Conservation (phyloP, 495 filamentous ascomycete species). For the Poronia punctata region DNA sequence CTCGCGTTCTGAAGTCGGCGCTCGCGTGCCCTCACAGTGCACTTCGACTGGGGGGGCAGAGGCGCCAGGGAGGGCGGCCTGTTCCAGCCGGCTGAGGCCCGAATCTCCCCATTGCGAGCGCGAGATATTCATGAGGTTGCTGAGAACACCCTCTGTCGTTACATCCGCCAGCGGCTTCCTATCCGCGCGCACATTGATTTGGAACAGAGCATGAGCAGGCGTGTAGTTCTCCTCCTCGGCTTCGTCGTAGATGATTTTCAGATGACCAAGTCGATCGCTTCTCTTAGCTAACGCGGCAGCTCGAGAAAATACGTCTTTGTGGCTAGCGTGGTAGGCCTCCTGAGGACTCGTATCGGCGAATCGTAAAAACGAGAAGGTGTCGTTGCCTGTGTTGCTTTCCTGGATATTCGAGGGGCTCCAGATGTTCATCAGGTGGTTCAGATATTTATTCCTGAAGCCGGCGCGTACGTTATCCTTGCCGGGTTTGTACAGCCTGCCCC, state of each 20-base stretch:
- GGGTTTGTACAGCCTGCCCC: constrained; percentile 67
- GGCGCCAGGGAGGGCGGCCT: constrained; percentile 64
- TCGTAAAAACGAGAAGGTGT: constrained; percentile 82
- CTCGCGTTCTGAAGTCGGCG: constrained; percentile 58
- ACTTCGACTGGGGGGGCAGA: constrained; percentile 86
- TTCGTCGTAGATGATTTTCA: constrained; percentile 39
- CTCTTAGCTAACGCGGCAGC: constrained; percentile 49
- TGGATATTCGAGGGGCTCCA: constrained; percentile 76
- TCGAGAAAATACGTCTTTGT: constrained; percentile 47
- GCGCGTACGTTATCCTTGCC: constrained; percentile 66
- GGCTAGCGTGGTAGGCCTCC: constrained; percentile 62
- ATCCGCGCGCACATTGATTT: constrained; percentile 66
- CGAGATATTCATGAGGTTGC: constrained; percentile 73
- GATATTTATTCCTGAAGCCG: constrained; percentile 68
- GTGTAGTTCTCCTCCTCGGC: constrained; percentile 51
- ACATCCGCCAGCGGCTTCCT: constrained; percentile 59
- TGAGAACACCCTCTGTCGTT: constrained; percentile 66
- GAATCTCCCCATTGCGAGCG: constrained; percentile 55
- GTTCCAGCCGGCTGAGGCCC: constrained; percentile 70
- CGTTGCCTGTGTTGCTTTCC: constrained; percentile 45
- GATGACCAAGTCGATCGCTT: constrained; percentile 42
- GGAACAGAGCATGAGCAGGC: constrained; percentile 70
- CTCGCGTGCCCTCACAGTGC: constrained; percentile 58
- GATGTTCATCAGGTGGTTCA: constrained; percentile 77
- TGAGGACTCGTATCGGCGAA: constrained; percentile 72